phyloP scores from a whole-genome alignment of 371 early-diverging fungal genomes.

The Dichotomocladium elegans region DNA sequence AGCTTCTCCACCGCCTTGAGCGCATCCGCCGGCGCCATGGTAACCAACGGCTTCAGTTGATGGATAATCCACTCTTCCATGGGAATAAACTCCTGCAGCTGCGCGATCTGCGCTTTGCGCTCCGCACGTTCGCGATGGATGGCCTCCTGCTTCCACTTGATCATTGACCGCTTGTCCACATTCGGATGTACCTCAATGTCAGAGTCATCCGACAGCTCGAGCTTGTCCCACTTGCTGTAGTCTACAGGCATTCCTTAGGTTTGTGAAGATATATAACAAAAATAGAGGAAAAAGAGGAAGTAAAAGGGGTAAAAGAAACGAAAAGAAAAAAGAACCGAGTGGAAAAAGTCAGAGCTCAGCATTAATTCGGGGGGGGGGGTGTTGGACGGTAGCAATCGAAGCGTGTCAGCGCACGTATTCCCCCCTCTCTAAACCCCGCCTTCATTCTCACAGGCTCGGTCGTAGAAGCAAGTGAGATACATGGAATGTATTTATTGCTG shows the following conservation, averaged over 20 bases:
- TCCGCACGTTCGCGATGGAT: constrained; percentile 87
- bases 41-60: neutral
- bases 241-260: constrained; percentile 62
- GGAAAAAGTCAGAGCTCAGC: too few relatives aligned
- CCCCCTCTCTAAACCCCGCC: too few relatives aligned
- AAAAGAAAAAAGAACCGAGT: too few relatives aligned
- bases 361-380: too few relatives aligned
- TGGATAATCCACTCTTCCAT: constrained; percentile 21
- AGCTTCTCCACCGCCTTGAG: neutral
- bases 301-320: too few relatives aligned
- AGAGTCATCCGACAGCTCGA: constrained; percentile 95
- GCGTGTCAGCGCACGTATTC: too few relatives aligned
- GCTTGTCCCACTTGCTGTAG: constrained; percentile 96
- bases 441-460: too few relatives aligned
- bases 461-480: too few relatives aligned
- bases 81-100: constrained; percentile 52
- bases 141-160: constrained; percentile 88
- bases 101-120: constrained; percentile 69
- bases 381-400: too few relatives aligned
- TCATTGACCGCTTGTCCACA: constrained; percentile 92
- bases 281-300: too few relatives aligned
- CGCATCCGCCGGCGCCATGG: neutral
- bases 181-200: constrained; percentile 96
- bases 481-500: too few relatives aligned
- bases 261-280: too few relatives aligned